Percentiles rank a stretch among this genome's conserved stretches.
Conservation (phyloP, 129 eudicot genomes). For the Pulicaria dysenterica region DNA sequence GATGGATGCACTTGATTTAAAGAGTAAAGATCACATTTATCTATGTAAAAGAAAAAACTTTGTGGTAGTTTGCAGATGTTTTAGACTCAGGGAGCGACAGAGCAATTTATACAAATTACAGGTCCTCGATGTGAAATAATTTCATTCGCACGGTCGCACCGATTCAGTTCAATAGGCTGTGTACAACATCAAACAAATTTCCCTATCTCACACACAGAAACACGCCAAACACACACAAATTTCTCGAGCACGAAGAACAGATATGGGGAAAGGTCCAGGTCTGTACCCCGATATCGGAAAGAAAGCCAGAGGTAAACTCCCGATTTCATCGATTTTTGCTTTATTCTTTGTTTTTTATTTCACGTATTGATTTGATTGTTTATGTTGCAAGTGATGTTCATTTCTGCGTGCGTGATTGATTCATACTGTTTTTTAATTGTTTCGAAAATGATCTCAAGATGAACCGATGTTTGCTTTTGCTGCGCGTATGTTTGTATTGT, state of each 20-base stretch:
- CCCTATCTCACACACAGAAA: conserved; percentile 4
- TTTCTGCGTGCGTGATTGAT: background rate
- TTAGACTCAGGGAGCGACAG: background rate
- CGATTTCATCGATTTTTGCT: background rate
- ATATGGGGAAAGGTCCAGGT: conserved; percentile 82
- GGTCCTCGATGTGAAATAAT: conserved; percentile 6
- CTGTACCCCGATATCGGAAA: conserved; percentile 80
- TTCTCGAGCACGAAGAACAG: conserved; percentile 20
- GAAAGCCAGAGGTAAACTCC: conserved; percentile 61
- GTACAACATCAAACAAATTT: background rate
- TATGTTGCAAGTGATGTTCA: background rate
- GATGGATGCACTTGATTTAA: no score
- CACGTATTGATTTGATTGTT: background rate
- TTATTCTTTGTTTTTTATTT: background rate
- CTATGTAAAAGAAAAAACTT: no score
- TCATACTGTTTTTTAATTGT: background rate
- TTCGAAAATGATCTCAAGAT: background rate
- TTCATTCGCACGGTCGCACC: conserved; percentile 29
- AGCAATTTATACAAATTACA: conserved; percentile 1
- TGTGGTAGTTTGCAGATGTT: background rate
- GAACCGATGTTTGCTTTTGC: background rate
- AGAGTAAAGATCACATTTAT: no score
- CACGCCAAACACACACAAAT: conserved; percentile 8
- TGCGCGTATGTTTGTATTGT: background rate
- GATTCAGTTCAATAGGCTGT: conserved; percentile 22